A percentile compares a stretch with the other conserved stretches of the same genome.
phyloP scores from a whole-genome alignment of 129 eudicot genomes.

The Logfia minima region DNA sequence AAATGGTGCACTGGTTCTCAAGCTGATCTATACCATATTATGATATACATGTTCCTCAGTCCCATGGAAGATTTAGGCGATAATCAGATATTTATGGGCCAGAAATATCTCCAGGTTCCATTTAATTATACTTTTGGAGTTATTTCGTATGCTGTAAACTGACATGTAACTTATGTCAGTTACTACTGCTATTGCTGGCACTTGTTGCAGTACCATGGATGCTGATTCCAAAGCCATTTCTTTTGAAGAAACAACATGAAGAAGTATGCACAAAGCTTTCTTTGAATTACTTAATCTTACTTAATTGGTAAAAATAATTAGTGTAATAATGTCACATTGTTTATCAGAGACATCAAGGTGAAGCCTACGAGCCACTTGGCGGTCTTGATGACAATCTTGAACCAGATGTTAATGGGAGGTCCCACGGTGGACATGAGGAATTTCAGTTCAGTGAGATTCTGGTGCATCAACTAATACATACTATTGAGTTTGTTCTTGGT shows the following conservation, averaged over 20 bases:
- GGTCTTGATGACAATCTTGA: constrained; percentile 46
- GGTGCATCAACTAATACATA: constrained; percentile 89
- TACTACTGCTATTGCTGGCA: constrained; percentile 57
- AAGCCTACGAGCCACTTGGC: constrained; percentile 60
- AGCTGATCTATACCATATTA: constrained; percentile 87
- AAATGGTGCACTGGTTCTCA: constrained; percentile 93
- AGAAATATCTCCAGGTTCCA: constrained; percentile 77
- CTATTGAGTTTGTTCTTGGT: constrained; percentile 91
- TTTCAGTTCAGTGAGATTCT: constrained; percentile 76
- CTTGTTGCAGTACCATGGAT: constrained; percentile 93
- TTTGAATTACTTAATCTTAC: not conserved
- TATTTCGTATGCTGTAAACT: not conserved
- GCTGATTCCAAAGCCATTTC: constrained; percentile 86
- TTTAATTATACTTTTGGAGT: not conserved
- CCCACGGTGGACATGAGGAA: constrained; percentile 56
- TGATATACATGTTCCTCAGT: constrained; percentile 91
- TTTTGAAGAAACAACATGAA: constrained; percentile 69
- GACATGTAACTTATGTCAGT: constrained; percentile 31
- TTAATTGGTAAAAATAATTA: not conserved
- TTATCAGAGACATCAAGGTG: constrained; percentile 72
- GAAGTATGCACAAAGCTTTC: constrained; percentile 53
- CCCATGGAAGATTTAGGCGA: constrained; percentile 81
- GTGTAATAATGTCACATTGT: not conserved
- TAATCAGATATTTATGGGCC: constrained; percentile 75
- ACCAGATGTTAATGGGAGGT: constrained; percentile 42